Evolutionary conservation across 306 rosid genomes (phyloP).

Genomic region (Citrullus colocynthis): DNA sequence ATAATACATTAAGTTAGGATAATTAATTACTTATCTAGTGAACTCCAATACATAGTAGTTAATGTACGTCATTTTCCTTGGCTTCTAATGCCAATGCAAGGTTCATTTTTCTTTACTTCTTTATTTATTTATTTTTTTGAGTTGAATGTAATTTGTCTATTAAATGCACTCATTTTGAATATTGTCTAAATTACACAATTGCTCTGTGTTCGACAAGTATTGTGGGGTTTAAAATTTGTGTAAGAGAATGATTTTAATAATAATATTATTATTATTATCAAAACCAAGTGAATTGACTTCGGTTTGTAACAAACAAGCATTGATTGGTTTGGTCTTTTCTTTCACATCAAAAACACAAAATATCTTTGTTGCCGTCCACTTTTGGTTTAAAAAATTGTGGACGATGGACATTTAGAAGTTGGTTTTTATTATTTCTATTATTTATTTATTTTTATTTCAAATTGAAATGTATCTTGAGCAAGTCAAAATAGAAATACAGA

Average conservation of each 20-base stretch:
- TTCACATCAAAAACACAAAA: not conserved
- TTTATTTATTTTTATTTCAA: too few relatives aligned
- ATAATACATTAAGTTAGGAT: not conserved
- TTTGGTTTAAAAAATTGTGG: too few relatives aligned
- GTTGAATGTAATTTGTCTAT: not conserved
- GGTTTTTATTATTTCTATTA: too few relatives aligned
- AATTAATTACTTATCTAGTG: not conserved
- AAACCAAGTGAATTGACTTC: not conserved
- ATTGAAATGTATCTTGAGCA: not conserved
- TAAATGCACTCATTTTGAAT: not conserved
- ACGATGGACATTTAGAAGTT: too few relatives aligned
- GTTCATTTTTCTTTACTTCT: not conserved
- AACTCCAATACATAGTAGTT: not conserved
- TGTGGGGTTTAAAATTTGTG: not conserved
- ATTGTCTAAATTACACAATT: not conserved
- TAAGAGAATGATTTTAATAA: too few relatives aligned
- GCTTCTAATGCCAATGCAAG: not conserved
- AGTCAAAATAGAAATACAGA: not conserved
- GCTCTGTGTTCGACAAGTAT: not conserved
- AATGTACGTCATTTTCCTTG: not conserved
- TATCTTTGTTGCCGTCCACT: not conserved
- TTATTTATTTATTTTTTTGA: too few relatives aligned
- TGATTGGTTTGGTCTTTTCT: not conserved
- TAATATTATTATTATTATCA: too few relatives aligned
- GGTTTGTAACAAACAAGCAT: not conserved